Percentiles rank a stretch among this genome's conserved stretches.
phyloP scores from a whole-genome alignment of 768 basidiomycete genomes.

The Agaricus subrufescens region DNA sequence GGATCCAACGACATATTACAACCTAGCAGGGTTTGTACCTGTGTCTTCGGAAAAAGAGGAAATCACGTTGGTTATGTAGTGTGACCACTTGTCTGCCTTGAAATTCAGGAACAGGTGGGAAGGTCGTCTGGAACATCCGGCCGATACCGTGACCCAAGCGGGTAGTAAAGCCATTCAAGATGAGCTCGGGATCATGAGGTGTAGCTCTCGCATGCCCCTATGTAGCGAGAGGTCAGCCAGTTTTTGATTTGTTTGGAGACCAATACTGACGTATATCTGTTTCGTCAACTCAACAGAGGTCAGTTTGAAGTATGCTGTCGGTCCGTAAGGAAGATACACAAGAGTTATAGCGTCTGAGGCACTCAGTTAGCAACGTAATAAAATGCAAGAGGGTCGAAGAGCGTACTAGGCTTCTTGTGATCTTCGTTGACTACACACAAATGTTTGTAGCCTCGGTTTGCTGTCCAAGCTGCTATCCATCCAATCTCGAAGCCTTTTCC shows the following conservation, averaged over 20 bases:
- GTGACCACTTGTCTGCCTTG: slow-evolving; percentile 97
- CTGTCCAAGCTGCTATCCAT: slow-evolving; percentile 89
- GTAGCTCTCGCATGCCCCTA: slow-evolving; percentile 93
- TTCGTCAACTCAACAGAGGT: slow-evolving; percentile 83
- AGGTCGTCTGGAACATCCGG: slow-evolving; percentile 93
- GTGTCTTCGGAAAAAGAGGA: slow-evolving; percentile 95
- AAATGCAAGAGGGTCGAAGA: slow-evolving; percentile 13
- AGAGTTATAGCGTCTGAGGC: slow-evolving; percentile 85
- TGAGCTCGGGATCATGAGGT: slow-evolving; percentile 90
- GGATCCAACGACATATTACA: neutral
- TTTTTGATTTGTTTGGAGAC: neutral
- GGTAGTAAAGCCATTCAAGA: slow-evolving; percentile 92
- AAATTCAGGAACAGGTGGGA: slow-evolving; percentile 93
- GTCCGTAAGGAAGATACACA: slow-evolving; percentile 86
- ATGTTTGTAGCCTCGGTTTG: slow-evolving; percentile 82
- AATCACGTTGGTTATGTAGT: slow-evolving; percentile 95
- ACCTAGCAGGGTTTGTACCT: slow-evolving; percentile 41
- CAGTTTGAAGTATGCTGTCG: slow-evolving; percentile 93
- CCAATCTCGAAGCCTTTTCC: slow-evolving; percentile 91
- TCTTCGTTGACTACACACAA: slow-evolving; percentile 94
- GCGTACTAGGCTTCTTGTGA: slow-evolving; percentile 86
- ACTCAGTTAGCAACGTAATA: slow-evolving; percentile 1
- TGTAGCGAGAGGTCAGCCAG: neutral
- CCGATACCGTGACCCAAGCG: slow-evolving; percentile 91
- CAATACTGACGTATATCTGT: slow-evolving; percentile 69